Percentiles rank a stretch among this genome's conserved stretches.
phyloP scores from a whole-genome alignment of 169 alveolate species.

The Theileria parva region DNA sequence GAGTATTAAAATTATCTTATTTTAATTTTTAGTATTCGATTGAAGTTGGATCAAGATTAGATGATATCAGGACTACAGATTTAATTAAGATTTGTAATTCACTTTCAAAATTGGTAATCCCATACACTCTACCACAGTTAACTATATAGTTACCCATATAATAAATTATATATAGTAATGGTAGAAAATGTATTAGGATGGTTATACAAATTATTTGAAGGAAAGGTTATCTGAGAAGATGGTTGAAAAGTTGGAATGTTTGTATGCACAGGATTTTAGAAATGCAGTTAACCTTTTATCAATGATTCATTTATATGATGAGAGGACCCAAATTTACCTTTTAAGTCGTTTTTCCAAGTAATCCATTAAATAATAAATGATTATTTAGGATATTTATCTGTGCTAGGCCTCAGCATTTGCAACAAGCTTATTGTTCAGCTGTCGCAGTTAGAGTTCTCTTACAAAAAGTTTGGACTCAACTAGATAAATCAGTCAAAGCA shows the following conservation, averaged over 20 bases:
- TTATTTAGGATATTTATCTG: conserved; percentile 73
- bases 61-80: conserved; percentile 70
- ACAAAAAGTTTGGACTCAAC: conserved; percentile 74
- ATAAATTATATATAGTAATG: neutral
- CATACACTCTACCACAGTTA: neutral
- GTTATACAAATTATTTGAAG: conserved; percentile 46
- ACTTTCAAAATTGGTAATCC: conserved; percentile 59
- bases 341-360: conserved; percentile 75
- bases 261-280: conserved; percentile 79
- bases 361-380: neutral
- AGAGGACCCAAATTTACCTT: conserved; percentile 68
- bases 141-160: neutral
- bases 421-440: conserved; percentile 76
- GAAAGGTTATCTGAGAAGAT: conserved; percentile 62
- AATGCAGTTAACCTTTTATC: conserved; percentile 74
- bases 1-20: conserved; percentile 28
- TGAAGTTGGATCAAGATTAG: conserved; percentile 57
- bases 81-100: conserved; percentile 71
- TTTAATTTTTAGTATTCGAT: conserved; percentile 37
- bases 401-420: conserved; percentile 78
- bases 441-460: conserved; percentile 75
- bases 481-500: conserved; percentile 67
- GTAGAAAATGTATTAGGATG: conserved; percentile 50
- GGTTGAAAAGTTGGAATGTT: conserved; percentile 63
- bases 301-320: conserved; percentile 71